Evolutionary conservation across 2,329 filamentous ascomycete species (phyloP), one percentile per base, ranked within the genome.

Genomic region (Phyllosticta capitalensis): DNA sequence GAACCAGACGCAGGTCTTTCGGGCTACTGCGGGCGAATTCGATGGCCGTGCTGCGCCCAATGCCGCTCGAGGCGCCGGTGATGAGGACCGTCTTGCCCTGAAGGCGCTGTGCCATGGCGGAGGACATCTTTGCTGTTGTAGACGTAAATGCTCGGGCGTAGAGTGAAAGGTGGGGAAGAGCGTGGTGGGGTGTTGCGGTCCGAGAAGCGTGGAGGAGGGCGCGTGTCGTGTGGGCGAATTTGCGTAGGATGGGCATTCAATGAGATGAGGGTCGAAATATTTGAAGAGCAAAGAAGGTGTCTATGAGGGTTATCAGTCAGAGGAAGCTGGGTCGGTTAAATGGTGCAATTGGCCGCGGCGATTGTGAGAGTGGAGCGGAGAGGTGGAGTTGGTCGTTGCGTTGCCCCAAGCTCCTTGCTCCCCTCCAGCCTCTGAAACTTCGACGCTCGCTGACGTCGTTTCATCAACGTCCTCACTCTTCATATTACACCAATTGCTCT

Each of bases 21-120:
- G 90, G 90, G 21, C 88, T 83, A 1, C 92, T 92, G 60, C 90
- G 85, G 24, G 94, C 94, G 70, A 97, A 99, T 74, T 97, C 94
- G 64, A 94, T 78, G n/a, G 92, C 94, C 19, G 83, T 87, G 66
- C 82, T 84, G 59, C 82, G 83, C 22, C 94, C 94, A 74, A 99
- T 97, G 63, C 94, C 94, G 20, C 90, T 95, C 3, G 88, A 94
- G 30, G 94, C 94, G 60, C 94, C 94, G 5, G 94, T 97, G 64
- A 99, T 83, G 60, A 97, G 75, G 61, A 97, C 80, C 4, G 91
- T 97, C 79, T 97, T 97, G 82, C 91, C 91, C 68, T 88, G 82
- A 62, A 99, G 89, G 77, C 92, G 91, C 74, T 90, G 88, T 64
- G 81, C 81, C 76, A 88, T 85, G 69, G 87, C 84, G 48, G 89